Evolutionary conservation across 306 rosid species (phyloP), one percentile per base, ranked within the genome.

Genomic region (Amphicarpaea edgeworthii): DNA sequence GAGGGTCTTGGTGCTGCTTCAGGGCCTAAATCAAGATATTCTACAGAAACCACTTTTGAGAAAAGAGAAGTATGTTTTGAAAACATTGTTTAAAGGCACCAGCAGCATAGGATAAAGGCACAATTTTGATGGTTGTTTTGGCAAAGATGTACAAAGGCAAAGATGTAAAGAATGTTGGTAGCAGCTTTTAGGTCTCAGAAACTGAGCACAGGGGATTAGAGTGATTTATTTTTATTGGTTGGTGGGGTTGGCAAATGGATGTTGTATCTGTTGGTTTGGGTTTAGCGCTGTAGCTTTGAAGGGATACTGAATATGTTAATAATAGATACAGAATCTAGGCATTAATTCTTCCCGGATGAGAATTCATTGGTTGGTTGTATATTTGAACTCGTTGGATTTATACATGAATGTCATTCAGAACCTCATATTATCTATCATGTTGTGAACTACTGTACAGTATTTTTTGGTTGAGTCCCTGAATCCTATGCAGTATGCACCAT

Each of bases 1-100:
- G 70, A 73, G 47, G 79, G 84, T 80, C 93, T 93, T 41, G 86
- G 83, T 26, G 4, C 77, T n/a, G 84, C 77, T 73, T 83, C 89
- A 21, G 78, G 68, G 41, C 72, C 70, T 68, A 79, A 47, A 78
- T 26, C 84, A 21, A 79, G 51, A 76, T 11, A 51, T 41, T 57
- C 67, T 20, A 45, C 77, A 12, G 88, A 77, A 63, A 62, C 76
- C 79, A 20, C 71, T 50, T 67, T 63, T 37, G 70, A 77, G 16
- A 47, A 50, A 34, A 3, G 3, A 15, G 51, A 76, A 65, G 77
- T 57, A 9, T 82, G 85, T 54, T 82, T 77, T 28, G 89, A 85
- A 59, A 77, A 77, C 41, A 41, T 66, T 38, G 58, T 28, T 73
- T 90, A 83, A 89, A 63, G 76, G 68, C 59, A 62, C 51, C 59